These are phyloP conservation scores for Ophiostoma tasmaniense DNA, from an alignment of 2,329 filamentous ascomycete species.

Conservation along the genomic window DNA sequence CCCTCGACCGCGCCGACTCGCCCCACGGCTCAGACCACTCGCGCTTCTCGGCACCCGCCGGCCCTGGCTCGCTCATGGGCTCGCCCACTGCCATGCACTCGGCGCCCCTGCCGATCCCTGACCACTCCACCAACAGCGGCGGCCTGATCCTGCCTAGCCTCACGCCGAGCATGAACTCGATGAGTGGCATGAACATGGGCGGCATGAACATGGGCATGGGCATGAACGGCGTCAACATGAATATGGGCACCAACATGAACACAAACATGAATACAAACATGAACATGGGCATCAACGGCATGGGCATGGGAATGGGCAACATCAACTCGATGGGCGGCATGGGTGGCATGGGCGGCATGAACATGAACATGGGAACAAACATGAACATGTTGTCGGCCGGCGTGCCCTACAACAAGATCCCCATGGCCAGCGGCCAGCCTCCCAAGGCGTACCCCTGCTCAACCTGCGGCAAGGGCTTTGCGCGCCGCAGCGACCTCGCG, in stretches of 20 bases:
- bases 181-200: neutral
- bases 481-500: conserved; percentile 84
- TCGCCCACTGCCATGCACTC: conserved; percentile 43
- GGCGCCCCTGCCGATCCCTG: conserved; percentile 38
- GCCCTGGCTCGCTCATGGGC: conserved; percentile 37
- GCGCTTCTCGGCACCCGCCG: conserved; percentile 39
- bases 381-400: conserved; percentile 20
- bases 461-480: conserved; percentile 86
- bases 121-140: conserved; percentile 29
- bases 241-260: neutral
- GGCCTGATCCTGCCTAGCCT: conserved; percentile 38
- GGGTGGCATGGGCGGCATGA: conserved; percentile 4
- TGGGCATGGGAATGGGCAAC: neutral
- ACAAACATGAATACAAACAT: neutral
- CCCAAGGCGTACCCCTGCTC: conserved; percentile 76
- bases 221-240: neutral
- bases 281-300: neutral
- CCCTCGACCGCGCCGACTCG: conserved; percentile 47
- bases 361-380: neutral
- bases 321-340: neutral
- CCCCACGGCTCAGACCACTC: conserved; percentile 54
- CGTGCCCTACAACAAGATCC: conserved; percentile 21
- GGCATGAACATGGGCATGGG: neutral
- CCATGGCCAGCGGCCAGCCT: conserved; percentile 19
- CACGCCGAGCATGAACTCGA: conserved; percentile 27